These are phyloP conservation scores for Metschnikowia chrysomelidarum DNA, from an alignment of 805 yeast genomes.

Conservation along the genomic window DNA sequence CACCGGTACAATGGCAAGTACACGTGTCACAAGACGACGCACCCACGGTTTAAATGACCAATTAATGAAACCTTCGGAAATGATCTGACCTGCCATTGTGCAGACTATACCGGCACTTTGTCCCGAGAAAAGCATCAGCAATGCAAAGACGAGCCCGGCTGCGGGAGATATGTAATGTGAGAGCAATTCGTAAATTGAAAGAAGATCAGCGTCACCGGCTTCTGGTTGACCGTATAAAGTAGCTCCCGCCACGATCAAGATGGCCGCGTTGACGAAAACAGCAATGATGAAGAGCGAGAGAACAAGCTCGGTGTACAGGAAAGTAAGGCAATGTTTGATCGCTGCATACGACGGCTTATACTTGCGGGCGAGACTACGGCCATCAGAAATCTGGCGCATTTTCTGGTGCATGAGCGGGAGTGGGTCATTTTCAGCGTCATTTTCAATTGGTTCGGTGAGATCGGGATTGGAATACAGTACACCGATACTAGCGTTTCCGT, in stretches of 20 bases:
- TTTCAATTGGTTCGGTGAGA: neutral
- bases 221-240: slow-evolving; percentile 43
- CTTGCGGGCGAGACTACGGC: slow-evolving; percentile 27
- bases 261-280: slow-evolving; percentile 44
- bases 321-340: slow-evolving; percentile 39
- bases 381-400: slow-evolving; percentile 28
- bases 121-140: slow-evolving; percentile 46
- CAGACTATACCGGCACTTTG: slow-evolving; percentile 49
- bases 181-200: slow-evolving; percentile 44
- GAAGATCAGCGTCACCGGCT: slow-evolving; percentile 45
- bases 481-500: slow-evolving; percentile 21
- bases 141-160: slow-evolving; percentile 44
- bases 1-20: slow-evolving; percentile 43
- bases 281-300: slow-evolving; percentile 42
- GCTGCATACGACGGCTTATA: slow-evolving; percentile 44
- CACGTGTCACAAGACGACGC: slow-evolving; percentile 40
- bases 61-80: slow-evolving; percentile 45
- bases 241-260: slow-evolving; percentile 44
- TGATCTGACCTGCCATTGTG: slow-evolving; percentile 49
- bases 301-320: slow-evolving; percentile 39
- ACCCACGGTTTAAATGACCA: slow-evolving; percentile 46
- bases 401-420: slow-evolving; percentile 20
- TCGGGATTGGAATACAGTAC: neutral
- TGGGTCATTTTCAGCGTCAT: slow-evolving; percentile 8
- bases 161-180: slow-evolving; percentile 44